Evolutionary conservation across 495 filamentous ascomycete genomes (phyloP).

Genomic region (Clavariopsis aquatica): DNA sequence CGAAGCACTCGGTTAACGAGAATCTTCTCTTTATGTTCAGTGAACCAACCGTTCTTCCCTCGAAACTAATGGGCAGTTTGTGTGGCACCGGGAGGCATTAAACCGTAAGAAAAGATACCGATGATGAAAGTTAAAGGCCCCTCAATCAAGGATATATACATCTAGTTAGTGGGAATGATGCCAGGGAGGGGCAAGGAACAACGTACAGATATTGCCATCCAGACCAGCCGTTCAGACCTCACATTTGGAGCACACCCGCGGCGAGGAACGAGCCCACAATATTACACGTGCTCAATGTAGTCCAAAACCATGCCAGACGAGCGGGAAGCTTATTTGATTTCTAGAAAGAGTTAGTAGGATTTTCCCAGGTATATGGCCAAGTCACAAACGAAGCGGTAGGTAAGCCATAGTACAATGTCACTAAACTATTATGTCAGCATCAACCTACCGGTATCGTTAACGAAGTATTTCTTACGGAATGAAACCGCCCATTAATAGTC

Average conservation of each 20-base stretch:
- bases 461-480: slow-evolving; percentile 41
- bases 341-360: slow-evolving; percentile 25
- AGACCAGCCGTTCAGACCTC: slow-evolving; percentile 50
- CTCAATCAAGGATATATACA: slow-evolving; percentile 16
- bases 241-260: slow-evolving; percentile 54
- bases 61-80: slow-evolving; percentile 59
- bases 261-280: slow-evolving; percentile 56
- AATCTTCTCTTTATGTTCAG: slow-evolving; percentile 59
- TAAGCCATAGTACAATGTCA: slow-evolving; percentile 55
- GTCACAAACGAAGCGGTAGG: slow-evolving; percentile 49
- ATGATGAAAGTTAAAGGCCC: slow-evolving; percentile 56
- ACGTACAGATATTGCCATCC: slow-evolving; percentile 57
- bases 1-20: slow-evolving; percentile 64
- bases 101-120: slow-evolving; percentile 54
- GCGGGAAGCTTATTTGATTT: slow-evolving; percentile 53
- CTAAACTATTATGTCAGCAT: slow-evolving; percentile 28
- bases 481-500: slow-evolving; percentile 53
- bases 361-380: background rate
- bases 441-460: background rate
- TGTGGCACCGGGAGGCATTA: slow-evolving; percentile 55
- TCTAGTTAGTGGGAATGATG: background rate
- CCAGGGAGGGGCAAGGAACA: slow-evolving; percentile 39
- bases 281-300: slow-evolving; percentile 39
- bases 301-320: slow-evolving; percentile 57
- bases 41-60: slow-evolving; percentile 57